Evolutionary conservation across 2,329 filamentous ascomycete genomes (phyloP), one percentile per base, ranked within the genome.

Genomic region (Orbilia quercus): DNA sequence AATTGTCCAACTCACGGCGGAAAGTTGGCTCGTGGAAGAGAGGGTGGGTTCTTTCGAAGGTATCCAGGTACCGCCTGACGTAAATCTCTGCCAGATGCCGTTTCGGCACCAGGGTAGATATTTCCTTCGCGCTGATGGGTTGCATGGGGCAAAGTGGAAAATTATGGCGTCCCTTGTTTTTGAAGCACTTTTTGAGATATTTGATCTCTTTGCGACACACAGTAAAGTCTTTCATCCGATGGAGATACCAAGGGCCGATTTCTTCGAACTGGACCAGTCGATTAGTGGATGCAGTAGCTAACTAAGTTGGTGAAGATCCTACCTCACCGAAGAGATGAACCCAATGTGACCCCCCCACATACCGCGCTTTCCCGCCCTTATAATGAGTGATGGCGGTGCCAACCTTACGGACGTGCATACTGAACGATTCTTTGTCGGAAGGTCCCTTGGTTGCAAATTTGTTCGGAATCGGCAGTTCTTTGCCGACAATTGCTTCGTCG

Each of bases 261-360:
- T 72, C 67, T 47, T 65, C 67, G 20, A 72, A 59, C 67, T 72
- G 48, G 2, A 38, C 4, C 23, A 18, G 20, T n/a, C n/a, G n/a
- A n/a, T 59, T 42, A 63, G 40, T 31, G 23, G 20, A 20, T 23
- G 23, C n/a, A n/a, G 11, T 11, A 6, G 2, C 11, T 9, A 36
- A 2, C 28, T 2, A 11, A 23, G 20, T 14, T 9, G 5, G 7
- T 5, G 3, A n/a, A 25, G 31, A n/a, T 23, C 59, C 22, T 65
- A 72, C 67, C 48, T 72, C 67, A 18, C 67, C 67, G 20, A 72
- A 72, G 25, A 72, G 59, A 54, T 72, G 67, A 14, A 72, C 67
- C 67, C 67, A 72, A 42, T 72, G 67, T 3, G 67, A 64, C n/a
- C 67, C 67, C 1, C 67, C 67, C 16, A 72, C 67, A 44, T 72